Base-by-base conservation (phyloP, 2,329 filamentous ascomycete species). In the Fusarium circinatum region DNA sequence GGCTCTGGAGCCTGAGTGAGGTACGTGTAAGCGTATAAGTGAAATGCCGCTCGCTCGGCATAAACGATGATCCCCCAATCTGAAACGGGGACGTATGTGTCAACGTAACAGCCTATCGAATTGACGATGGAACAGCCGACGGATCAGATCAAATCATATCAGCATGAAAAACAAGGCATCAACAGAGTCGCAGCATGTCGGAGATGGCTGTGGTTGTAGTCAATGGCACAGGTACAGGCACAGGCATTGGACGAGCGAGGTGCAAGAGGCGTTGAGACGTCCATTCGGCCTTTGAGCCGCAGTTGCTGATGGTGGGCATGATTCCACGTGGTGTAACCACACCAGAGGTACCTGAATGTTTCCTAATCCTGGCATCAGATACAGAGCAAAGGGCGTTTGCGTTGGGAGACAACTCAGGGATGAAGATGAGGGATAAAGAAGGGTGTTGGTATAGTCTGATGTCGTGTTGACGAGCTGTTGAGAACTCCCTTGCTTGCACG, bases 321-420 rank as follows among this genome's bases (percentile, higher is more conserved):
- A 73, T 75, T 68, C 70, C 76, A 78, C 76, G 76, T 76, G 76
- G 76, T 78, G 73, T 71, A 78, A 77, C 76, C 73, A 69, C 72
- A 71, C 60, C 68, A 58, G 20, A 75, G 38, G 44, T 47, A 48
- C 63, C 28, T 20, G 41, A 26, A 48, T 57, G 51, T 44, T 62
- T 64, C 52, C 61, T 45, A 42, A 64, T 54, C 28, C 38, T 44
- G 15, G 49, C 54, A 49, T 61, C 64, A 72, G 47, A 51, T 63
- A 68, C 66, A 44, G 71, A 44, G 58, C 44, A 42, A 57, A 62
- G 45, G 48, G 54, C 18, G 55, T 60, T 61, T 38, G 20, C 32
- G 7, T 44, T 39, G n/a, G n/a, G 49, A 32, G 22, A 36, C 51
- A 44, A 41, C 42, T 44, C 60, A 65, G 67, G 68, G 49, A 44